A percentile compares a stretch with the other conserved stretches of the same genome.
Evolutionary conservation across 495 filamentous ascomycete species (phyloP).

Genomic region (Hypoxylon perforatum): DNA sequence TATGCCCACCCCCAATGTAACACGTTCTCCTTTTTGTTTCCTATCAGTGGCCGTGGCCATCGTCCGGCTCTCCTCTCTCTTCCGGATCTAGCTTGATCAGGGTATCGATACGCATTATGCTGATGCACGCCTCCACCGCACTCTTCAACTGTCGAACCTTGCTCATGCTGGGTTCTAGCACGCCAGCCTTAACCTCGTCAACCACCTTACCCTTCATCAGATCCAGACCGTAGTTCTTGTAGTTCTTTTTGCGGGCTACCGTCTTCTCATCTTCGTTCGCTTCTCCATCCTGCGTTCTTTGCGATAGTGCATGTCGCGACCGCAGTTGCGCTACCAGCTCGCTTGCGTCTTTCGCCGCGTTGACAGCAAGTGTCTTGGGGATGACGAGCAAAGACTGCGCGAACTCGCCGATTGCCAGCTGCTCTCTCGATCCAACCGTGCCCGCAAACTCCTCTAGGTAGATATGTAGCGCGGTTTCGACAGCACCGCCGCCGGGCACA

Average conservation of each 20-base stretch:
- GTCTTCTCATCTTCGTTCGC: conserved; percentile 87
- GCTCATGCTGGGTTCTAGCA: conserved; percentile 97
- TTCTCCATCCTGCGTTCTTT: conserved; percentile 85
- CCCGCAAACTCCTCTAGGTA: conserved; percentile 99
- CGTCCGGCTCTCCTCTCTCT: conserved; percentile 78
- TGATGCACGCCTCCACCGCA: conserved; percentile 98
- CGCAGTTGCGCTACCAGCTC: conserved; percentile 96
- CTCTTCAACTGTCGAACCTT: conserved; percentile 98
- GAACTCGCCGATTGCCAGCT: conserved; percentile 98
- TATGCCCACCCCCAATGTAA: conserved; percentile 13
- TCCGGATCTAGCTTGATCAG: conserved; percentile 98
- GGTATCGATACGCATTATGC: conserved; percentile 99
- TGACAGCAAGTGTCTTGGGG: conserved; percentile 95
- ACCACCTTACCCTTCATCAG: conserved; percentile 89
- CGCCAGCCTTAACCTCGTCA: conserved; percentile 93
- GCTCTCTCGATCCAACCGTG: conserved; percentile 95
- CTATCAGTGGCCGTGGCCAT: conserved; percentile 74
- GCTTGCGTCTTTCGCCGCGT: conserved; percentile 94
- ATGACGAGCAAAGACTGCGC: conserved; percentile 93
- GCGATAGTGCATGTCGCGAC: conserved; percentile 91
- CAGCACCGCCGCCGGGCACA: conserved; percentile 94
- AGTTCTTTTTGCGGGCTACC: conserved; percentile 91
- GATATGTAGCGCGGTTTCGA: conserved; percentile 98
- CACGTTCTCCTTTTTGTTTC: conserved; percentile 30
- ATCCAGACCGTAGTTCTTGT: conserved; percentile 98